Evolutionary conservation across 2,329 filamentous ascomycete species (phyloP).

Genomic region (Aspergillaceae sp.): DNA sequence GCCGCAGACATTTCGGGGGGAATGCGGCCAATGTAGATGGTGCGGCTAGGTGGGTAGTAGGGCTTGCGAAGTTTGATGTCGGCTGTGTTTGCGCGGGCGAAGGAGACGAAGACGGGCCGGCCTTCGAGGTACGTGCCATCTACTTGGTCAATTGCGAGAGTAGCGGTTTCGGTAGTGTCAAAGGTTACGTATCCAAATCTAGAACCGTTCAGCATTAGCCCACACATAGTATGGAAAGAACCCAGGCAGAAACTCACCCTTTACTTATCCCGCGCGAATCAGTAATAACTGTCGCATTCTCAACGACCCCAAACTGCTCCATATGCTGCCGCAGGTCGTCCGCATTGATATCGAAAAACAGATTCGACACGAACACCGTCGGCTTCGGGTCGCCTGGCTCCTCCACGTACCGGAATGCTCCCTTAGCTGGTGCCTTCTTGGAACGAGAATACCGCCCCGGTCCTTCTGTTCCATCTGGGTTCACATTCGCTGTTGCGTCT

Average conservation of each 20-base stretch:
- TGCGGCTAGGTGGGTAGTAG: conserved; percentile 48
- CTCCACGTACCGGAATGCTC: conserved; percentile 1
- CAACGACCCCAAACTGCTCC: conserved; percentile 48
- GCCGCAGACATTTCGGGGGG: conserved; percentile 76
- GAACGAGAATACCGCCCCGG: background rate
- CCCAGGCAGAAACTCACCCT: conserved; percentile 44
- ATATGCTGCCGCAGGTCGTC: conserved; percentile 54
- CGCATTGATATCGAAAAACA: conserved; percentile 59
- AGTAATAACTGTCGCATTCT: conserved; percentile 47
- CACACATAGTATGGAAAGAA: background rate
- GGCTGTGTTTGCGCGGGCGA: conserved; percentile 32
- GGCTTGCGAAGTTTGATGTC: conserved; percentile 1
- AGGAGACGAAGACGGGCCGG: conserved; percentile 56
- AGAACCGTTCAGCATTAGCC: conserved; percentile 6
- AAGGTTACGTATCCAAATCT: conserved; percentile 63
- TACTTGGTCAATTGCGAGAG: conserved; percentile 48
- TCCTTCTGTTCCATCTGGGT: background rate
- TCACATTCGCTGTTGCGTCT: background rate
- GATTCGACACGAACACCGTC: conserved; percentile 58
- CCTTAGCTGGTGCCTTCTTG: too few species aligned
- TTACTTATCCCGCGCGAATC: conserved; percentile 59
- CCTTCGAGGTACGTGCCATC: conserved; percentile 56
- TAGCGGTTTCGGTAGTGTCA: conserved; percentile 44
- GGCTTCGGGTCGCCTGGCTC: conserved; percentile 26
- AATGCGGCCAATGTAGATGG: conserved; percentile 77